Conservation (phyloP, 2,329 filamentous ascomycete genomes). For the Colletotrichum sublineola region DNA sequence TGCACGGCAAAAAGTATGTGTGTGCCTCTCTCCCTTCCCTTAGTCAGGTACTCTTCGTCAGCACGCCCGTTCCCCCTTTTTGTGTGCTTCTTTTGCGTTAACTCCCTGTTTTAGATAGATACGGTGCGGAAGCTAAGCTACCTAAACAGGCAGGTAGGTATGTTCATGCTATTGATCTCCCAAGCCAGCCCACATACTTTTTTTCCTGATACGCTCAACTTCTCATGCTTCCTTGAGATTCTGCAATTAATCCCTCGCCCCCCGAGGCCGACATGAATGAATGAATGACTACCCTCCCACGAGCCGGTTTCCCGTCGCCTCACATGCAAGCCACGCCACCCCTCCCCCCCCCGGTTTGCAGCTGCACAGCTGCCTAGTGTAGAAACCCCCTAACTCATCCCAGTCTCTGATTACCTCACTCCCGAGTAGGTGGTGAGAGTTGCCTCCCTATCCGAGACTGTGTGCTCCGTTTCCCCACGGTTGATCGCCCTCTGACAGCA, state of each 20-base stretch:
- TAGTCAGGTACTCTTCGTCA: too few species aligned
- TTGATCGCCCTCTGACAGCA: constrained; percentile 23
- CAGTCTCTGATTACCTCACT: neutral
- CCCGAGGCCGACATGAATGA: neutral
- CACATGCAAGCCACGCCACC: neutral
- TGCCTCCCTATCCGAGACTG: neutral
- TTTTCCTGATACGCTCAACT: neutral
- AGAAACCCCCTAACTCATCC: neutral
- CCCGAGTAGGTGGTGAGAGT: neutral
- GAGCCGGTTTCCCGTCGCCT: constrained; percentile 2
- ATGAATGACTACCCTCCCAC: too few species aligned
- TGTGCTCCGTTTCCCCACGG: constrained; percentile 1
- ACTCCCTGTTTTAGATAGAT: neutral
- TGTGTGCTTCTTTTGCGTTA: neutral
- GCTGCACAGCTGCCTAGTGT: neutral
- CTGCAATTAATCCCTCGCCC: neutral
- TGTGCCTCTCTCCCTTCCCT: too few species aligned
- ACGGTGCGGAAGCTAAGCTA: too few species aligned
- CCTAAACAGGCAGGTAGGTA: too few species aligned
- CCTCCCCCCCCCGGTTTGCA: neutral
- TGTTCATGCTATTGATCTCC: neutral
- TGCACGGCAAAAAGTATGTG: neutral
- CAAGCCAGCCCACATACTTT: neutral
- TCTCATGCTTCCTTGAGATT: neutral
- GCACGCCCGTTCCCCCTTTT: neutral